Conservation (phyloP, 305 asterid genomes). For the Fraxinus floribunda region DNA sequence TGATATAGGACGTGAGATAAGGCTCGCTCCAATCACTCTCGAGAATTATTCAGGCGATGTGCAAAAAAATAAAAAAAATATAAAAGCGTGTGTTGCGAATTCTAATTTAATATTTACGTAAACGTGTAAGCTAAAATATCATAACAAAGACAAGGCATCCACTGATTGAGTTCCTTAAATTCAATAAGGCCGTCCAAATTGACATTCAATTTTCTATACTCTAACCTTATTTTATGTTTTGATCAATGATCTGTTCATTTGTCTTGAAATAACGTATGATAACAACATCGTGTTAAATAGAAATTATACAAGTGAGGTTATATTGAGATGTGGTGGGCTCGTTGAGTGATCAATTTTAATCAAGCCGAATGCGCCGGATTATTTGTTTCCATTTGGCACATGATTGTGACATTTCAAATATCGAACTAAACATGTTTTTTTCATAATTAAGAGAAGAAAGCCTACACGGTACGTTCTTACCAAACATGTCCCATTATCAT, state of each 20-base stretch:
- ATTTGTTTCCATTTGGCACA: neutral
- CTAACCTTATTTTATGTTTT: neutral
- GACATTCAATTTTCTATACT: neutral
- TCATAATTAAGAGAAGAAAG: neutral
- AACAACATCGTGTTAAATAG: neutral
- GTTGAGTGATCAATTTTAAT: neutral
- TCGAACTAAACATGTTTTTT: neutral
- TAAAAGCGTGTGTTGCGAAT: neutral
- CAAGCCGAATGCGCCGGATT: neutral
- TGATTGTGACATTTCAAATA: neutral
- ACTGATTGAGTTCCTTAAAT: neutral
- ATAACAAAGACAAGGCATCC: neutral
- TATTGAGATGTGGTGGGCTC: conserved; percentile 43
- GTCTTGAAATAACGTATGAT: conserved; percentile 2
- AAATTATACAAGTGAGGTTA: neutral
- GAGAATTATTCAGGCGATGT: neutral
- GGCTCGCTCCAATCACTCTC: neutral
- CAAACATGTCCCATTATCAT: neutral
- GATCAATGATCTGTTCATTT: neutral
- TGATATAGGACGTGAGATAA: neutral
- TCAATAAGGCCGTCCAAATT: neutral
- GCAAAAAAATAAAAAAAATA: neutral
- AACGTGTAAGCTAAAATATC: neutral
- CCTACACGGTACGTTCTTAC: neutral
- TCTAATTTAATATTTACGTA: neutral